phyloP scores from a whole-genome alignment of 257 asterid species.

The Hygrophila difformis region DNA sequence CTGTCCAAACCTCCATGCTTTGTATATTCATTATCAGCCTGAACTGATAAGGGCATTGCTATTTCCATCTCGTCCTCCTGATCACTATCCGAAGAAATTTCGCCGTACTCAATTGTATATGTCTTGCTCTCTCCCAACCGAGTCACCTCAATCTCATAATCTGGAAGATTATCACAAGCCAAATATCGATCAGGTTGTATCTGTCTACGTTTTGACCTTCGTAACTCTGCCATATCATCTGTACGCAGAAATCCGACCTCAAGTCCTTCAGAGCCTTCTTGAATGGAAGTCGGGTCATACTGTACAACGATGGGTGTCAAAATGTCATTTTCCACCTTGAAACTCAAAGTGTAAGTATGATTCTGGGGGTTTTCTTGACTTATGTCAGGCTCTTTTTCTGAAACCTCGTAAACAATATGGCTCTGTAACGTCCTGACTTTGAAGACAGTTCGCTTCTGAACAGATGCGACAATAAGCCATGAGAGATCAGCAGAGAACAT shows the following conservation, averaged over 20 bases:
- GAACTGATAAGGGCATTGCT: constrained; percentile 65
- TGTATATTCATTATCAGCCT: constrained; percentile 49
- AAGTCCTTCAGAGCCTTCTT: constrained; percentile 16
- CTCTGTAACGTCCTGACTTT: constrained; percentile 47
- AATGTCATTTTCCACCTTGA: constrained; percentile 51
- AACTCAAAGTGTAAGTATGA: constrained; percentile 36
- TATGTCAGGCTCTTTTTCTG: constrained; percentile 25
- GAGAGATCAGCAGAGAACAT: constrained; percentile 57
- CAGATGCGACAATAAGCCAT: constrained; percentile 71
- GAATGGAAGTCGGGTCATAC: constrained; percentile 22
- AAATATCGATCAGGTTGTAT: constrained; percentile 70
- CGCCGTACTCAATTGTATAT: constrained; percentile 27
- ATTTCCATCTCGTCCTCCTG: constrained; percentile 21
- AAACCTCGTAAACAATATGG: constrained; percentile 57
- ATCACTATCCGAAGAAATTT: constrained; percentile 32
- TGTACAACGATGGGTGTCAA: constrained; percentile 31
- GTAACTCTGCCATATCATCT: constrained; percentile 34
- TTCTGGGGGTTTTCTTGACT: constrained; percentile 13
- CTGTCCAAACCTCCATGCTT: constrained; percentile 18
- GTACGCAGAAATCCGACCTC: constrained; percentile 30
- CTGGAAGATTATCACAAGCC: constrained; percentile 51
- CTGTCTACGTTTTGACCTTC: constrained; percentile 75
- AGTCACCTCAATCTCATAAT: constrained; percentile 59
- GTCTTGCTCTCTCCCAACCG: constrained; percentile 65
- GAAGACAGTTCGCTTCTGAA: constrained; percentile 45